Percentiles rank a stretch among this genome's conserved stretches.
These are phyloP conservation scores for Samsoniella hepiali DNA, from an alignment of 2,329 filamentous ascomycete species.

Conservation along the genomic window DNA sequence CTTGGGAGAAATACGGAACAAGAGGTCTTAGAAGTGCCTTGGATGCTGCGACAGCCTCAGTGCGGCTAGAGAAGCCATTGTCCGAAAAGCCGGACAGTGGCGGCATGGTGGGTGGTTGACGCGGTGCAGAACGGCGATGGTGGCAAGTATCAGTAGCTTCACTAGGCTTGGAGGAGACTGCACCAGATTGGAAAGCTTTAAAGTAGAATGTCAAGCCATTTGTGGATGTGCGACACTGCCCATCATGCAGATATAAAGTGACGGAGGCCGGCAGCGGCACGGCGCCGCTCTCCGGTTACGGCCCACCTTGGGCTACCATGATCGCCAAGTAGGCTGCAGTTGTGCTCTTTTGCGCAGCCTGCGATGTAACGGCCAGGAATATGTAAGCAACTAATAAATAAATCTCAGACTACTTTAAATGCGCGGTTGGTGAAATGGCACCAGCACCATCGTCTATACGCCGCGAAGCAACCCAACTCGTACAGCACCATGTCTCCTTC, in stretches of 20 bases:
- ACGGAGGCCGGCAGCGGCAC: slow-evolving; percentile 5
- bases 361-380: not conserved
- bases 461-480: not conserved
- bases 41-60: slow-evolving; percentile 35
- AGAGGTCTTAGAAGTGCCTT: slow-evolving; percentile 35
- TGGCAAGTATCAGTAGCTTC: not conserved
- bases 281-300: not conserved
- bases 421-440: not conserved
- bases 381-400: too few species aligned
- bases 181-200: too few species aligned
- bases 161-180: not conserved
- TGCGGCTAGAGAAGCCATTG: slow-evolving; percentile 36
- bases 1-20: slow-evolving; percentile 32
- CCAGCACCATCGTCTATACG: not conserved
- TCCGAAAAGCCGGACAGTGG: slow-evolving; percentile 39
- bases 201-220: not conserved
- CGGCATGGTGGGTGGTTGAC: slow-evolving; percentile 31
- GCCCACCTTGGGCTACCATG: not conserved
- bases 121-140: not conserved
- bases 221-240: not conserved
- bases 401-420: not conserved
- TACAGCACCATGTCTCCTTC: slow-evolving; percentile 3
- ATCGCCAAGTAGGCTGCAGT: not conserved
- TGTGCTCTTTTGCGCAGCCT: not conserved
- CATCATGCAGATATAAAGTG: not conserved